Evolutionary conservation across 2,329 filamentous ascomycete species (phyloP).

Genomic region (Aspergillus arachidicola): DNA sequence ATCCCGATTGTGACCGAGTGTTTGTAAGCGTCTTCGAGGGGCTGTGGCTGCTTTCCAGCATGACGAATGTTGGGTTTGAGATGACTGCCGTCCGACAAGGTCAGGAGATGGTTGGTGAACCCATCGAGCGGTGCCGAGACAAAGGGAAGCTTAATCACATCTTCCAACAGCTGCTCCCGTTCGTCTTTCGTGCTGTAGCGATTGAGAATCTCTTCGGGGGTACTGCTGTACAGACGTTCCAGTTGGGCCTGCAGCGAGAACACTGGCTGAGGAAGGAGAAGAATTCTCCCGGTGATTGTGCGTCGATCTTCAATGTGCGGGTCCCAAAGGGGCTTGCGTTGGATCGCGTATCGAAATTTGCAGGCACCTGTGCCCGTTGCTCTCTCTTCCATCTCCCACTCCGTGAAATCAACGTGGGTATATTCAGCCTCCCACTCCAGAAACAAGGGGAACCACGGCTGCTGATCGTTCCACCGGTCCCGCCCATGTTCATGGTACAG

Average conservation of each 20-base stretch:
- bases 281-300: too few species aligned
- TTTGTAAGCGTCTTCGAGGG: neutral
- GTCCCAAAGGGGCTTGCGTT: too few species aligned
- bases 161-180: neutral
- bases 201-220: too few species aligned
- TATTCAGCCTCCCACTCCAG: slow-evolving; percentile 51
- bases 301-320: too few species aligned
- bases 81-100: slow-evolving; percentile 41
- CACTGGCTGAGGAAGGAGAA: too few species aligned
- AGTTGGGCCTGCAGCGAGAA: too few species aligned
- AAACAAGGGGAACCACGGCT: slow-evolving; percentile 48
- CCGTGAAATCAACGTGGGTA: slow-evolving; percentile 38
- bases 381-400: slow-evolving; percentile 32
- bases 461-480: slow-evolving; percentile 35
- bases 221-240: too few species aligned
- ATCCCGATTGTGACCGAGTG: neutral
- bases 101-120: slow-evolving; percentile 38
- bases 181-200: too few species aligned
- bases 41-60: neutral
- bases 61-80: slow-evolving; percentile 38
- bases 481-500: slow-evolving; percentile 28
- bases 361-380: neutral
- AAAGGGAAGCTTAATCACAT: slow-evolving; percentile 16
- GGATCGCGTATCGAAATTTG: neutral
- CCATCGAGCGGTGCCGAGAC: slow-evolving; percentile 40